Conservation (phyloP, 306 rosid genomes). For the Rosa multiflora region DNA sequence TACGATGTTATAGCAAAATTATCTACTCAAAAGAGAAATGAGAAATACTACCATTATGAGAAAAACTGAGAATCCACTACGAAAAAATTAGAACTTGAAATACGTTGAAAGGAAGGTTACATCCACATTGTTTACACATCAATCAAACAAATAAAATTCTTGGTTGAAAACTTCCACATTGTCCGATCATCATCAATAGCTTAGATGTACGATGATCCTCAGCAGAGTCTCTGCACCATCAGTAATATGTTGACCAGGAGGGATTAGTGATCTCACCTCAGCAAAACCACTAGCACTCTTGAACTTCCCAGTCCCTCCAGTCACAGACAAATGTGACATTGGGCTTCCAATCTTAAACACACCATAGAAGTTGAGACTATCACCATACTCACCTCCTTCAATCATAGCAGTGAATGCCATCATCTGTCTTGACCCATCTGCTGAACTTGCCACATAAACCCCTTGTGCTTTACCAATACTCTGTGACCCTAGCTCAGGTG, state of each 20-base stretch:
- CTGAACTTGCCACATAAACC: constrained; percentile 86
- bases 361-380: constrained; percentile 74
- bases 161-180: not conserved
- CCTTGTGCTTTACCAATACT: constrained; percentile 70
- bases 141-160: constrained; percentile 8
- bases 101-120: not conserved
- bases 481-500: constrained; percentile 79
- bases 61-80: not conserved
- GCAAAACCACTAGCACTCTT: constrained; percentile 75
- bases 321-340: constrained; percentile 64
- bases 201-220: constrained; percentile 60
- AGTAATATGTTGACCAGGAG: constrained; percentile 65
- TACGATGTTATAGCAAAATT: no score
- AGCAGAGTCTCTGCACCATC: constrained; percentile 89
- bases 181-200: constrained; percentile 30
- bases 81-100: not conserved
- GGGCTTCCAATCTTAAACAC: constrained; percentile 73
- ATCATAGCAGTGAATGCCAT: constrained; percentile 79
- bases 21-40: not conserved
- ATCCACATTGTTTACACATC: constrained; percentile 14
- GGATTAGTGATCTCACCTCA: constrained; percentile 63
- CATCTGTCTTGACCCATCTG: constrained; percentile 76
- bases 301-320: constrained; percentile 87
- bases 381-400: constrained; percentile 95
- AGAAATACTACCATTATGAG: not conserved